Evolutionary conservation across 2,329 filamentous ascomycete species (phyloP).

Genomic region (Ceratocystis colombiana): DNA sequence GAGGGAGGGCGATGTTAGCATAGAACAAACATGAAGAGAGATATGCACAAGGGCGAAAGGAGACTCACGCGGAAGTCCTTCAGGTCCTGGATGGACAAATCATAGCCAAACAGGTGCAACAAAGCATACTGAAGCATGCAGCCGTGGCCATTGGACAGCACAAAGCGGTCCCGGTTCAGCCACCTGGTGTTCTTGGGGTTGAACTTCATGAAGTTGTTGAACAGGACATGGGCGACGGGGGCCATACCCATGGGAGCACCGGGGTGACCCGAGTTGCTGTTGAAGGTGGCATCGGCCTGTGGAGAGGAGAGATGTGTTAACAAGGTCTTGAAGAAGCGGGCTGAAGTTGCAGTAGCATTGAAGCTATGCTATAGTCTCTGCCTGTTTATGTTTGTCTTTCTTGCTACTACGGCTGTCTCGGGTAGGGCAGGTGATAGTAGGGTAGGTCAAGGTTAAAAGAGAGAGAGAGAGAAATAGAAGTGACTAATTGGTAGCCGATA

Average conservation of each 20-base stretch:
- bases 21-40: slow-evolving; percentile 17
- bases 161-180: slow-evolving; percentile 96
- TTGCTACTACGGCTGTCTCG: too few species aligned
- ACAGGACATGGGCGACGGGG: slow-evolving; percentile 90
- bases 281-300: slow-evolving; percentile 92
- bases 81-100: slow-evolving; percentile 74
- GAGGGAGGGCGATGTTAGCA: slow-evolving; percentile 11
- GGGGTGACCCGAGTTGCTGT: slow-evolving; percentile 95
- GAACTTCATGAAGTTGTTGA: slow-evolving; percentile 98
- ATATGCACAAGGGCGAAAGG: slow-evolving; percentile 9
- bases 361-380: too few species aligned
- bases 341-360: too few species aligned
- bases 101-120: slow-evolving; percentile 92
- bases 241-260: slow-evolving; percentile 96
- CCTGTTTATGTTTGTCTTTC: too few species aligned
- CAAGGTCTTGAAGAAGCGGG: too few species aligned
- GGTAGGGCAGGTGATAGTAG: too few species aligned
- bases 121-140: slow-evolving; percentile 99
- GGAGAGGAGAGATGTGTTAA: slow-evolving; percentile 21
- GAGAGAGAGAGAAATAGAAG: too few species aligned
- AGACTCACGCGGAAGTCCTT: slow-evolving; percentile 87
- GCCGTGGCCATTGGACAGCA: slow-evolving; percentile 97
- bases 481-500: too few species aligned
- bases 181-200: slow-evolving; percentile 98
- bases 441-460: too few species aligned